These are phyloP conservation scores for Podila minutissima DNA, from an alignment of 192 early-diverging fungal genomes.

Conservation along the genomic window DNA sequence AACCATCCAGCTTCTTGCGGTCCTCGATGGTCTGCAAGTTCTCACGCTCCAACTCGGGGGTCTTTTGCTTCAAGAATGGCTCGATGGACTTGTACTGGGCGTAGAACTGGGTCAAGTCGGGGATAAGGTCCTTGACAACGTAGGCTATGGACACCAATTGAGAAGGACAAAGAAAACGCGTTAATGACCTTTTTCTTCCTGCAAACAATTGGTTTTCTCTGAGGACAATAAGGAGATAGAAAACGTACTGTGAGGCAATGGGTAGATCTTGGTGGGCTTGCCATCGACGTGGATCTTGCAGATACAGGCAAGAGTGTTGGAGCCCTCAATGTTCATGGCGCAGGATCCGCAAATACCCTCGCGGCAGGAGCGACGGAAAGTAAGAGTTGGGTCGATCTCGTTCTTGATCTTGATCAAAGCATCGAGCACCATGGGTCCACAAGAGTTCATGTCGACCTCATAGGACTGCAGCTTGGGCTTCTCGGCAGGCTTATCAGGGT, in stretches of 20 bases:
- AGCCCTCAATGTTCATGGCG: conserved; percentile 98
- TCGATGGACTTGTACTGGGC: conserved; percentile 98
- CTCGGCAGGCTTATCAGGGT: conserved; percentile 88
- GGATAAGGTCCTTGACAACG: conserved; percentile 97
- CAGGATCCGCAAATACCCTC: conserved; percentile 75
- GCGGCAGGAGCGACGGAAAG: conserved; percentile 96
- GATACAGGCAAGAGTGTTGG: conserved; percentile 95
- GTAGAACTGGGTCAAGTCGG: conserved; percentile 97
- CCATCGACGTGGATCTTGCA: conserved; percentile 82
- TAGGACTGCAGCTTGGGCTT: conserved; percentile 91
- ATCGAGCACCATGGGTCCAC: conserved; percentile 97
- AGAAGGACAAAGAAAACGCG: too few species aligned
- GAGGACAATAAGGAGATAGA: neutral
- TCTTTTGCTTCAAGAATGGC: conserved; percentile 95
- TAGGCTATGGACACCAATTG: conserved; percentile 64
- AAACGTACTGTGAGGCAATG: conserved; percentile 88
- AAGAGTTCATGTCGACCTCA: conserved; percentile 89
- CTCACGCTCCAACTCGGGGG: conserved; percentile 75
- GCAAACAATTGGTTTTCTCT: too few species aligned
- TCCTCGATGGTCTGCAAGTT: conserved; percentile 95
- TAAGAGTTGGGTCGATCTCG: conserved; percentile 92
- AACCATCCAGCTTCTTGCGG: conserved; percentile 94
- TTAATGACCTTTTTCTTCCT: too few species aligned
- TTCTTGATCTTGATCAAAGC: conserved; percentile 98
- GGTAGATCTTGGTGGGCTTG: conserved; percentile 89